Evolutionary conservation across 331 rosid species (phyloP).

Genomic region (Malus hybrid): DNA sequence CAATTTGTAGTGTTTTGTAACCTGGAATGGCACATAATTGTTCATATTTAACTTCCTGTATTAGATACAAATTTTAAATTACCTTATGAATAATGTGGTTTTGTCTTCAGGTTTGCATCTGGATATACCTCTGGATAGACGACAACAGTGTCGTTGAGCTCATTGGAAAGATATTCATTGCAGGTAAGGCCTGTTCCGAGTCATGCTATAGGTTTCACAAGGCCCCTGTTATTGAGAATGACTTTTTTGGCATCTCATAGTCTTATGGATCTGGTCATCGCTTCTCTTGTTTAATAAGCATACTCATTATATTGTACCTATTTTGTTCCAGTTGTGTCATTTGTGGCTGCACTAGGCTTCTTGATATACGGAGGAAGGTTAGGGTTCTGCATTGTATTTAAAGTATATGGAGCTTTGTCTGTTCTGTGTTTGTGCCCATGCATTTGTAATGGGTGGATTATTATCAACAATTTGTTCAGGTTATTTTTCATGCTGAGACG

Average conservation of each 20-base stretch:
- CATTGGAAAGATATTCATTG: slow-evolving; percentile 71
- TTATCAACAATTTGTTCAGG: slow-evolving; percentile 30
- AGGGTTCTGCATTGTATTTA: slow-evolving; percentile 27
- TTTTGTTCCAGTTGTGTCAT: slow-evolving; percentile 60
- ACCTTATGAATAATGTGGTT: not conserved
- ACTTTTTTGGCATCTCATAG: slow-evolving; percentile 9
- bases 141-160: slow-evolving; percentile 51
- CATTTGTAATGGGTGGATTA: not conserved
- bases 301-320: not conserved
- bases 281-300: slow-evolving; percentile 1
- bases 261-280: not conserved
- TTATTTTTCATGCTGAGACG: slow-evolving; percentile 95
- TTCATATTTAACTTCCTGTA: not conserved
- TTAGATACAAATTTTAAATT: not conserved
- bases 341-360: slow-evolving; percentile 86
- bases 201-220: slow-evolving; percentile 6
- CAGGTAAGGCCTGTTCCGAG: slow-evolving; percentile 54
- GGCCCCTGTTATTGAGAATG: slow-evolving; percentile 7
- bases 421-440: slow-evolving; percentile 5
- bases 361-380: slow-evolving; percentile 95
- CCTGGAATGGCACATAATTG: not conserved
- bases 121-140: slow-evolving; percentile 78
- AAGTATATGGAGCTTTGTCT: slow-evolving; percentile 1
- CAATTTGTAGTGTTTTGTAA: not conserved
- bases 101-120: slow-evolving; percentile 64